Conservation (phyloP, 2,329 filamentous ascomycete genomes). For the Sphaerostilbella broomeana region DNA sequence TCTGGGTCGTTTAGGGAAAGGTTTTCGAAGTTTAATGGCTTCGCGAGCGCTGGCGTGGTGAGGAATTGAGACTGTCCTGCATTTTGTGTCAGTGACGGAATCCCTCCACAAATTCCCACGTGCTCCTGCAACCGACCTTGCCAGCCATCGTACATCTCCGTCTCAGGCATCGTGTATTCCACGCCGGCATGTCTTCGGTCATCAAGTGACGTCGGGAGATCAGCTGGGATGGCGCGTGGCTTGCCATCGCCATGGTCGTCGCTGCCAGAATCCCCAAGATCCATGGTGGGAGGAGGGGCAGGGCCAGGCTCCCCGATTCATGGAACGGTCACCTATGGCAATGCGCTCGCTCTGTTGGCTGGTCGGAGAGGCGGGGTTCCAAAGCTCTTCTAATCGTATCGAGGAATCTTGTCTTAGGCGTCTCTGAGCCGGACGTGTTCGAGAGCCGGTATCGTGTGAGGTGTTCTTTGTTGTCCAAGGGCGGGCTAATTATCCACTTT, state of each 20-base stretch:
- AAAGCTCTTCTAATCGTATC: too few relatives aligned
- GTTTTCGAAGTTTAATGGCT: constrained; percentile 74
- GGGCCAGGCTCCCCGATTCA: constrained; percentile 28
- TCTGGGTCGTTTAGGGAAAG: constrained; percentile 77
- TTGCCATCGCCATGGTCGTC: constrained; percentile 33
- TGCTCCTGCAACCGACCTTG: constrained; percentile 56
- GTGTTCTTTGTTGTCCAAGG: constrained; percentile 7
- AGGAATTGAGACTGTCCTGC: constrained; percentile 93
- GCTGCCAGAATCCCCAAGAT: constrained; percentile 46
- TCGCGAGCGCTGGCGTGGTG: constrained; percentile 76
- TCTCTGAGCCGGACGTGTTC: background rate
- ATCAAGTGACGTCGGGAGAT: constrained; percentile 86
- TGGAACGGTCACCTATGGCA: constrained; percentile 20
- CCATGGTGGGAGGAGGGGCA: constrained; percentile 47
- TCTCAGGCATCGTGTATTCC: constrained; percentile 64
- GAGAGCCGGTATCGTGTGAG: constrained; percentile 10
- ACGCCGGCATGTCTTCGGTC: constrained; percentile 67
- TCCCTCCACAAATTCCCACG: constrained; percentile 5
- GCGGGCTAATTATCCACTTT: constrained; percentile 12
- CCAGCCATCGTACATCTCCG: constrained; percentile 98
- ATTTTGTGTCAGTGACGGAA: constrained; percentile 19
- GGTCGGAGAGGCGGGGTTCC: too few relatives aligned
- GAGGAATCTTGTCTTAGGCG: constrained; percentile 1
- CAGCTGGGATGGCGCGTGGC: constrained; percentile 60
- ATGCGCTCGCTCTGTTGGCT: too few relatives aligned